These are phyloP conservation scores for Pseudonitzschia multiseries DNA, from an alignment of 108 stramenopile species.

Conservation along the genomic window DNA sequence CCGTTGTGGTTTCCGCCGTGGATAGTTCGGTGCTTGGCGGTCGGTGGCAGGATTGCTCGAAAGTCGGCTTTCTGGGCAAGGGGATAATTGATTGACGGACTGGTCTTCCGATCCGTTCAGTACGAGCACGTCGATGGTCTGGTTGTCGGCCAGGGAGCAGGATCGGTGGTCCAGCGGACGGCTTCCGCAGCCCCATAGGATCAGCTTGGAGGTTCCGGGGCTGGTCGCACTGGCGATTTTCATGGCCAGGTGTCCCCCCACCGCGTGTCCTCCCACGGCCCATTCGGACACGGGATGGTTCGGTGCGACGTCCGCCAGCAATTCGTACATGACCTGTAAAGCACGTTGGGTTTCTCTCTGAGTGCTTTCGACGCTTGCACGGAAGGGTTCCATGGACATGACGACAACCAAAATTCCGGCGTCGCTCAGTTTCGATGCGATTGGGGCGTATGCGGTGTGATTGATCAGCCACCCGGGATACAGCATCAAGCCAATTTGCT, in stretches of 20 bases:
- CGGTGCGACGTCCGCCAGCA: conserved; percentile 14
- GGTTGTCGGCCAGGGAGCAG: not conserved
- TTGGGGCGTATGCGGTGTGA: conserved; percentile 53
- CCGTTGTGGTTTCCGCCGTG: conserved; percentile 37
- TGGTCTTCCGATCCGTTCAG: conserved; percentile 19
- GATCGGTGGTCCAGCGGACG: conserved; percentile 1
- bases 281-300: conserved; percentile 26
- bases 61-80: conserved; percentile 4
- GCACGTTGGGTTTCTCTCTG: conserved; percentile 31
- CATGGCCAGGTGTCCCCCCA: conserved; percentile 30
- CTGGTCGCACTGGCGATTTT: conserved; percentile 3
- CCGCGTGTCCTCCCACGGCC: conserved; percentile 58
- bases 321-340: conserved; percentile 23
- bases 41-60: not conserved
- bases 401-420: conserved; percentile 53
- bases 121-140: not conserved
- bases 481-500: conserved; percentile 46
- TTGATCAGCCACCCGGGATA: conserved; percentile 65
- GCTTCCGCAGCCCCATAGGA: not conserved
- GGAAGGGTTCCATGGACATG: conserved; percentile 44
- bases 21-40: not conserved
- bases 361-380: conserved; percentile 32
- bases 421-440: conserved; percentile 51
- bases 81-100: not conserved
- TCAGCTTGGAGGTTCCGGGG: conserved; percentile 9